Evolutionary conservation across 1,139 yeast species (phyloP), one percentile per base, ranked within the genome.

Genomic region (Suhomyces wounanorum): DNA sequence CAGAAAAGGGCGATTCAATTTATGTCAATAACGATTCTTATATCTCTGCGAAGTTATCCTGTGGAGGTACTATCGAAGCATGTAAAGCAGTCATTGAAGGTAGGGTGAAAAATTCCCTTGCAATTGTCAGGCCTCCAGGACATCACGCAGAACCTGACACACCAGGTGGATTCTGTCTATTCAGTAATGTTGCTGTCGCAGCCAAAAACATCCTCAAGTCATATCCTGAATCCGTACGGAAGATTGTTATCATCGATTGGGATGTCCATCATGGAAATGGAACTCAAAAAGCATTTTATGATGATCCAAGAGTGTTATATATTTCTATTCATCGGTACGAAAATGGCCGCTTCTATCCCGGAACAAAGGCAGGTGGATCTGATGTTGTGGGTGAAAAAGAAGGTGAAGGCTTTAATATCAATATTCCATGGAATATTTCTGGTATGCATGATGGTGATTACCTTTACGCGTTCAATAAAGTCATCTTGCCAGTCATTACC

Each of bases 221-320:
- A 50, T 94, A 90, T 65, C 97, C 98, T 0, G 98, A 92, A 61
- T 81, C 89, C 18, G 96, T 92, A 2, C 78, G 96, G 52, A 83
- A 82, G 60, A 89, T 95, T 41, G 84, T 90, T 52, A 85, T 95
- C 55, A 65, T 92, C 25, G 99, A 95, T 68, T 95, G 99, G 99
- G 98, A 92, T 69, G 90, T 92, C 45, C 99, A 94, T 66, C 98
- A 94, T 67, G 99, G 99, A 30, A 95, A 95, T 66, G 99, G 99
- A 42, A 95, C 99, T 1, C 99, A 95, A 68, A 86, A 87, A 64
- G 89, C 96, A 1, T 95, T 95, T 62, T 83, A 83, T 60, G 82
- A 89, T 56, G 97, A 94, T 64, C 96, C 96, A 25, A 74, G 96
- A 49, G 97, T 95, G 3, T 76, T 95, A 43, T 95, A 94, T 67